A percentile compares a stretch with the other conserved stretches of the same genome.
Conservation (phyloP, 2,329 filamentous ascomycete species). For the Neonectria coccinea region DNA sequence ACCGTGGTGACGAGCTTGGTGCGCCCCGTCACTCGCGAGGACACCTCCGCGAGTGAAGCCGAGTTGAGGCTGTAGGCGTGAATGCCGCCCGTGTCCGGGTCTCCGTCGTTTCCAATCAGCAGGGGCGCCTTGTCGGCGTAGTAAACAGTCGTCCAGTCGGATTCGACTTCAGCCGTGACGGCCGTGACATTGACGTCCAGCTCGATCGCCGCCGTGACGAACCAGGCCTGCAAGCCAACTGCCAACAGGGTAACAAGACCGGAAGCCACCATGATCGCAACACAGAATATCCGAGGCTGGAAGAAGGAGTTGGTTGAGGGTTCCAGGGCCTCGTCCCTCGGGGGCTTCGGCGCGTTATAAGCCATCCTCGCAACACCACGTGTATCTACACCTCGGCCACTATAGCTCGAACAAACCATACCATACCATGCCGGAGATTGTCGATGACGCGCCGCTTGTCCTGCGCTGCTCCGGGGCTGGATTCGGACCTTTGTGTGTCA, state of each 20-base stretch:
- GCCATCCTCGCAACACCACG: slow-evolving; percentile 18
- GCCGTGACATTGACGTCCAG: slow-evolving; percentile 49
- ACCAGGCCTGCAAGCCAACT: slow-evolving; percentile 32
- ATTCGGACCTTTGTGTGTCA: not conserved
- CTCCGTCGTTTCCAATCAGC: slow-evolving; percentile 60
- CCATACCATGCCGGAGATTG: not conserved
- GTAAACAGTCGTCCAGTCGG: slow-evolving; percentile 56
- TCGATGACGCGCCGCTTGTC: slow-evolving; percentile 12
- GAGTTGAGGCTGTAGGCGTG: slow-evolving; percentile 52
- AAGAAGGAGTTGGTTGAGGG: slow-evolving; percentile 8
- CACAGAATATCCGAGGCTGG: slow-evolving; percentile 19
- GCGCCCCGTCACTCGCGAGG: slow-evolving; percentile 53
- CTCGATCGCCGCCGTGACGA: slow-evolving; percentile 34
- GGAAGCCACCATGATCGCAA: slow-evolving; percentile 37
- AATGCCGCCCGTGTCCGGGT: slow-evolving; percentile 57
- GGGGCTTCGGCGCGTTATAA: slow-evolving; percentile 26
- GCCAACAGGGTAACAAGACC: slow-evolving; percentile 39
- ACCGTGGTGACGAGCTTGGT: slow-evolving; percentile 59
- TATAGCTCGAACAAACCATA: not conserved
- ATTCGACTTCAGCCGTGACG: slow-evolving; percentile 52
- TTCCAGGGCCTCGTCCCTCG: slow-evolving; percentile 3
- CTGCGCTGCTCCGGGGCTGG: not conserved
- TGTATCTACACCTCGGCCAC: not conserved
- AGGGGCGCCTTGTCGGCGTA: slow-evolving; percentile 52
- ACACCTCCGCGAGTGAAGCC: slow-evolving; percentile 48